These are phyloP conservation scores for Ramaria sp. DNA, from an alignment of 768 basidiomycete genomes.

Conservation along the genomic window DNA sequence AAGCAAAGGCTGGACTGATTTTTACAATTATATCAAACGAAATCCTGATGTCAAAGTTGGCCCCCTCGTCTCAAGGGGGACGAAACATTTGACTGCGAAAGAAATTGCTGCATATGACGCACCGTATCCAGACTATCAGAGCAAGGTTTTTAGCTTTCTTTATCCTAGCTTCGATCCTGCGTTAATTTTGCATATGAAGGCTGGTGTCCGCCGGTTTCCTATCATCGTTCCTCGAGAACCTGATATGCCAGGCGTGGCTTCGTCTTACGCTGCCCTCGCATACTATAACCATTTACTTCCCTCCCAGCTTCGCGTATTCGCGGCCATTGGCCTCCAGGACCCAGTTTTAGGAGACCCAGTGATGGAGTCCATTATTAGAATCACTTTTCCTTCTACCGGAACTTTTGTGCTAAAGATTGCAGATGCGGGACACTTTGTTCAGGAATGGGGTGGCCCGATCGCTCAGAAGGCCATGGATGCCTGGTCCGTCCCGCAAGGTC, in stretches of 20 bases:
- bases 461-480: slow-evolving; percentile 5
- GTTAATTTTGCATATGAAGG: background rate
- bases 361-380: slow-evolving; percentile 1
- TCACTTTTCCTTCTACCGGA: background rate
- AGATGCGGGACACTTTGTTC: slow-evolving; percentile 10
- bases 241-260: slow-evolving; percentile 8
- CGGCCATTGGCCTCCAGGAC: slow-evolving; percentile 5
- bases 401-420: slow-evolving; percentile 4
- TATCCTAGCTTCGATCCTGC: background rate
- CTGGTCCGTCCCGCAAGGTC: slow-evolving; percentile 5
- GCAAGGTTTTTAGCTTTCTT: slow-evolving; percentile 3
- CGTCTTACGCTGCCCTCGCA: slow-evolving; percentile 3
- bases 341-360: slow-evolving; percentile 6
- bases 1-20: slow-evolving; percentile 8
- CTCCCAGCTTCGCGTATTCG: slow-evolving; percentile 5
- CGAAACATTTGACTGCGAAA: slow-evolving; percentile 5
- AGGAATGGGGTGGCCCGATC: slow-evolving; percentile 9
- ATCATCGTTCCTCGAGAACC: slow-evolving; percentile 4
- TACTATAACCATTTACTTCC: slow-evolving; percentile 7
- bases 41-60: slow-evolving; percentile 8
- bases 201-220: slow-evolving; percentile 9
- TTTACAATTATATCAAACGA: slow-evolving; percentile 7
- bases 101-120: slow-evolving; percentile 9
- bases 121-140: slow-evolving; percentile 1
- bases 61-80: slow-evolving; percentile 2